Conservation (phyloP, 2,329 filamentous ascomycete genomes). For the Stachybotrys elegans region DNA sequence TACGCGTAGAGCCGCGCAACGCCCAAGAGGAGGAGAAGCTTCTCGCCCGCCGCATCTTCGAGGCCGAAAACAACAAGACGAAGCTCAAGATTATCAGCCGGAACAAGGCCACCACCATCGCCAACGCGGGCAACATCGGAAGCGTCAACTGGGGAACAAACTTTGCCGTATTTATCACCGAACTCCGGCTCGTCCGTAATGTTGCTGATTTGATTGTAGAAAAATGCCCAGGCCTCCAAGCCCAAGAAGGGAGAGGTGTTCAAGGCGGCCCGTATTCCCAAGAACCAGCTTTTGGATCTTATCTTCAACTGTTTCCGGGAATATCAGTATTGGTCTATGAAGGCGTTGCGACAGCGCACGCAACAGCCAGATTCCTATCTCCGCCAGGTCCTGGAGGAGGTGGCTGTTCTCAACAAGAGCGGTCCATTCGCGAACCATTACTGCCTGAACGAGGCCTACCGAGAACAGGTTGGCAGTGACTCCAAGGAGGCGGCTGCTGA, state of each 20-base stretch:
- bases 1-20: conserved; percentile 67
- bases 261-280: conserved; percentile 85
- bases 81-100: conserved; percentile 47
- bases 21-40: conserved; percentile 65
- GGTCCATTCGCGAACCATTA: conserved; percentile 84
- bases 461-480: conserved; percentile 31
- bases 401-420: conserved; percentile 76
- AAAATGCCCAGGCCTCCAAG: conserved; percentile 46
- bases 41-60: conserved; percentile 50
- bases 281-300: conserved; percentile 80
- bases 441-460: conserved; percentile 62
- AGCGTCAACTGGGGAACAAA: conserved; percentile 32
- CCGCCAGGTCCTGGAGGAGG: conserved; percentile 74
- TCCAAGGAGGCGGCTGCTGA: conserved; percentile 51
- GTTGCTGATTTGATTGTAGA: conserved; percentile 33
- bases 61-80: conserved; percentile 44
- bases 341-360: conserved; percentile 69
- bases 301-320: conserved; percentile 79
- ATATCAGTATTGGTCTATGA: conserved; percentile 93
- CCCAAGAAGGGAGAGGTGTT: conserved; percentile 62
- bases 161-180: conserved; percentile 45
- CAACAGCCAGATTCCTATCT: conserved; percentile 92
- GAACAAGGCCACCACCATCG: conserved; percentile 44
- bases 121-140: conserved; percentile 47
- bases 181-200: conserved; percentile 4